Percentiles rank a stretch among this genome's conserved stretches.
Conservation (phyloP, 768 basidiomycete genomes). For the Serendipita sp. region DNA sequence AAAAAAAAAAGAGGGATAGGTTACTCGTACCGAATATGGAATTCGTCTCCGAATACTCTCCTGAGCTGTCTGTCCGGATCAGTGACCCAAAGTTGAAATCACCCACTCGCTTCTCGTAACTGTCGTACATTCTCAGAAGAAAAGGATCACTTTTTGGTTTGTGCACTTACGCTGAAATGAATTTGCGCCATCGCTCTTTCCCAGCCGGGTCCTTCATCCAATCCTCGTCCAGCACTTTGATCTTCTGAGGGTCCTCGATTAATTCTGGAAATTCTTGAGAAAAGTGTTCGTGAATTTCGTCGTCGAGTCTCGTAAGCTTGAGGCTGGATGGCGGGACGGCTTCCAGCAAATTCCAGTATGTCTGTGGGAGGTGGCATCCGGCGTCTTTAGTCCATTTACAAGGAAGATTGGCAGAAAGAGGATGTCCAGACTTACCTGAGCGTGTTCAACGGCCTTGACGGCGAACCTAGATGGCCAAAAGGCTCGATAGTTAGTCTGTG, state of each 20-base stretch:
- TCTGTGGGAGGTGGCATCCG: constrained; percentile 40
- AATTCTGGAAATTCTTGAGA: constrained; percentile 70
- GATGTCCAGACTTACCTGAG: constrained; percentile 46
- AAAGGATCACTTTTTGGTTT: not conserved
- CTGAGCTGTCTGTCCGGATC: constrained; percentile 60
- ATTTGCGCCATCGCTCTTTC: constrained; percentile 83
- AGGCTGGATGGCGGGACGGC: constrained; percentile 63
- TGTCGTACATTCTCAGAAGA: constrained; percentile 18
- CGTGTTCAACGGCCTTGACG: constrained; percentile 92
- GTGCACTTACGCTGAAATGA: constrained; percentile 62
- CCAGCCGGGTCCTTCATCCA: constrained; percentile 79
- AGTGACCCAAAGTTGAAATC: constrained; percentile 97
- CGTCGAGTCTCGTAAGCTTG: constrained; percentile 75
- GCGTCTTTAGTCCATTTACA: constrained; percentile 4
- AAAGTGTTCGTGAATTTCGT: constrained; percentile 75
- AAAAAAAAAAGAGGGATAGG: not conserved
- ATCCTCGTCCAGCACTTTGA: constrained; percentile 65
- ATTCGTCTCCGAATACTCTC: constrained; percentile 82
- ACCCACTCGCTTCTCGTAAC: constrained; percentile 79
- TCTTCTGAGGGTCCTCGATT: constrained; percentile 23
- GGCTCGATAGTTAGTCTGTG: constrained; percentile 9
- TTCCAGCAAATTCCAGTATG: constrained; percentile 88
- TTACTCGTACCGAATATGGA: constrained; percentile 70
- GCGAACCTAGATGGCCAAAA: constrained; percentile 42
- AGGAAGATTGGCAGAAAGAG: not conserved